phyloP scores from a whole-genome alignment of 2,329 filamentous ascomycete genomes.

The Scytalidium lignicola region DNA sequence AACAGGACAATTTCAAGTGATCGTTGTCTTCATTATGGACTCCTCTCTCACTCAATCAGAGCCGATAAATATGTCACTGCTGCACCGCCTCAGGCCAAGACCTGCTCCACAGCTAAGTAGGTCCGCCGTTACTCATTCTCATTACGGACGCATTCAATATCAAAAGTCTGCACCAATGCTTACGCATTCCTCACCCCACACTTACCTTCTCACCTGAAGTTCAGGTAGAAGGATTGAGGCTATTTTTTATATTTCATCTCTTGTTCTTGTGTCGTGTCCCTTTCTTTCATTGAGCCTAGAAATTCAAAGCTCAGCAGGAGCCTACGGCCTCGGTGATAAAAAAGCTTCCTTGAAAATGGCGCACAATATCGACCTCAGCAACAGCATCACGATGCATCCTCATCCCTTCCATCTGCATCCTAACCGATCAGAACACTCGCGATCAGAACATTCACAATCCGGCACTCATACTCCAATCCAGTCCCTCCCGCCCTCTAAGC shows the following conservation, averaged over 20 bases:
- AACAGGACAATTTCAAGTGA: not conserved
- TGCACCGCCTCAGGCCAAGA: not conserved
- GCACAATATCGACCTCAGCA: slow-evolving; percentile 17
- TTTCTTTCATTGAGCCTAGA: not conserved
- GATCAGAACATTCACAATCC: slow-evolving; percentile 12
- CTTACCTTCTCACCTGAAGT: not conserved
- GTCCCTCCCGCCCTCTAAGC: slow-evolving; percentile 21
- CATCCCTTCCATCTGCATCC: slow-evolving; percentile 25
- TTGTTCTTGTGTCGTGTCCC: not conserved
- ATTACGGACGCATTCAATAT: slow-evolving; percentile 1
- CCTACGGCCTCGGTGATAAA: not conserved
- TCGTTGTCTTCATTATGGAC: not conserved
- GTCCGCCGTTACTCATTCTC: not conserved
- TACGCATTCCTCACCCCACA: no score
- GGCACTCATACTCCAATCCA: slow-evolving; percentile 21
- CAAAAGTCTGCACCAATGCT: no score
- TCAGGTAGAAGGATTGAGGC: not conserved
- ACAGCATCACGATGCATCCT: slow-evolving; percentile 27
- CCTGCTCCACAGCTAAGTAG: not conserved
- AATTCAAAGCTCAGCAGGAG: not conserved
- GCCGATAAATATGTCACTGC: not conserved
- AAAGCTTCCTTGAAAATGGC: slow-evolving; percentile 13
- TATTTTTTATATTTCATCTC: not conserved
- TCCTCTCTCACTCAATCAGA: not conserved
- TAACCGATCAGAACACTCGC: slow-evolving; percentile 16